phyloP scores from a whole-genome alignment of 2,329 filamentous ascomycete genomes.

The Diaporthe humulicola region DNA sequence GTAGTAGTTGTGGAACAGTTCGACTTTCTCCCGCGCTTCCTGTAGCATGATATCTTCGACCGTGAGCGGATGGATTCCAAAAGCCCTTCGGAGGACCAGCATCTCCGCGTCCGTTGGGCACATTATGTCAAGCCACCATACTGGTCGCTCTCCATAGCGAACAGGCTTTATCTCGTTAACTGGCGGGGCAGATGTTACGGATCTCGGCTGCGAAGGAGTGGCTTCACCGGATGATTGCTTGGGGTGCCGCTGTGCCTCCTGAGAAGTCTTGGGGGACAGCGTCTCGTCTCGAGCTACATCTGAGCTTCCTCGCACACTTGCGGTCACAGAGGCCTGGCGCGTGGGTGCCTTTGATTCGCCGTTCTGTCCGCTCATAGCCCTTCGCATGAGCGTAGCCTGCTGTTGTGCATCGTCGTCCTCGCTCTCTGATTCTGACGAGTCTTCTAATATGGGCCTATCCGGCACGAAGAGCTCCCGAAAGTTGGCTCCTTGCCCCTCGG shows the following conservation, averaged over 20 bases:
- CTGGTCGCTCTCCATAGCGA: slow-evolving; percentile 83
- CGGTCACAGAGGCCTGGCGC: slow-evolving; percentile 44
- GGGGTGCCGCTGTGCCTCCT: slow-evolving; percentile 44
- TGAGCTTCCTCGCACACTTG: slow-evolving; percentile 43
- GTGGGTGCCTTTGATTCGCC: slow-evolving; percentile 36
- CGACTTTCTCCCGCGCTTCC: slow-evolving; percentile 97
- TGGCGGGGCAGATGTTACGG: slow-evolving; percentile 48
- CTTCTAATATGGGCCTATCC: slow-evolving; percentile 81
- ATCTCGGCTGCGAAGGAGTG: slow-evolving; percentile 62
- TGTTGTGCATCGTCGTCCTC: slow-evolving; percentile 65
- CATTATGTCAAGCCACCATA: slow-evolving; percentile 96
- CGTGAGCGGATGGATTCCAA: slow-evolving; percentile 95
- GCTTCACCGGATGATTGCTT: slow-evolving; percentile 59
- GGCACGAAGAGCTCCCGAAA: slow-evolving; percentile 94
- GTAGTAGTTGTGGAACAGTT: slow-evolving; percentile 97
- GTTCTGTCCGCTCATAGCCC: slow-evolving; percentile 42
- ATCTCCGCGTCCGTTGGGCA: slow-evolving; percentile 95
- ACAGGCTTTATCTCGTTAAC: slow-evolving; percentile 48
- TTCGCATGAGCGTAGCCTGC: slow-evolving; percentile 29
- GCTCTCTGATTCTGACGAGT: slow-evolving; percentile 76
- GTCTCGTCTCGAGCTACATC: slow-evolving; percentile 43
- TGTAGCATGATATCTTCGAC: slow-evolving; percentile 98
- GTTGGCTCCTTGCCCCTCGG: slow-evolving; percentile 70
- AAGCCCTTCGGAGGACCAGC: slow-evolving; percentile 91
- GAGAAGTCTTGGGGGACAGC: slow-evolving; percentile 45